Evolutionary conservation across 2,329 filamentous ascomycete genomes (phyloP), one percentile per base, ranked within the genome.

Genomic region (Myriosclerotinia duriaeana): DNA sequence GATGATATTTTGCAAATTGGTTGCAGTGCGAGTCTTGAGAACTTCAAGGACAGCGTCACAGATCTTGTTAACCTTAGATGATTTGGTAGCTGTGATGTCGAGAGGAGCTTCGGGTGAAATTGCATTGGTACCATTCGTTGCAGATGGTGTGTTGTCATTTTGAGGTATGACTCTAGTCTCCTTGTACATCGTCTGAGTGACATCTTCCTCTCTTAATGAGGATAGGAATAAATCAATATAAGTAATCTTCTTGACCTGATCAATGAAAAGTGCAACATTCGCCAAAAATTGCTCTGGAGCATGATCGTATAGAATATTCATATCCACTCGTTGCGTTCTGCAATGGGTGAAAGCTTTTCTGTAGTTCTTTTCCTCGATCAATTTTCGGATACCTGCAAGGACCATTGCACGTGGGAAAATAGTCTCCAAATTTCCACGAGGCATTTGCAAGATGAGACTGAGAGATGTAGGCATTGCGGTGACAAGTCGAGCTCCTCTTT

Each of bases 221-320:
- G 93, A 96, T 20, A 99, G 81, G 72, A 99, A 97, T 26, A 98
- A 83, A 75, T 99, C 95, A 68, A 98, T 89, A 70, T 92, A 90
- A 48, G 93, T 86, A 15, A 90, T 82, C 70, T 91, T 93, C 72
- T 89, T 87, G 52, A 99, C 83, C 76, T 99, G 93, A 22, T 92
- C 87, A 42, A 98, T 82, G 74, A 99, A 96, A 0, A 91, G 78
- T 0, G 83, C 82, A 14, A 97, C 85, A 70, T 88, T 91, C 5
- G 84, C 80, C 76, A 97, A 83, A 76, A 99, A 97, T 71, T 96
- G 91, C 48, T 88, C 83, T 0, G 94, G 92, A n/a, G 88, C 87
- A 78, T 98, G 92, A 75, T 99, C 95, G 74, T 96, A 94, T 2
- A 99, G 81, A 69, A 99, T 94, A 75, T 99, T 99, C 90, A 98